Conservation (phyloP, 2,329 filamentous ascomycete species). For the Alternaria sp. region DNA sequence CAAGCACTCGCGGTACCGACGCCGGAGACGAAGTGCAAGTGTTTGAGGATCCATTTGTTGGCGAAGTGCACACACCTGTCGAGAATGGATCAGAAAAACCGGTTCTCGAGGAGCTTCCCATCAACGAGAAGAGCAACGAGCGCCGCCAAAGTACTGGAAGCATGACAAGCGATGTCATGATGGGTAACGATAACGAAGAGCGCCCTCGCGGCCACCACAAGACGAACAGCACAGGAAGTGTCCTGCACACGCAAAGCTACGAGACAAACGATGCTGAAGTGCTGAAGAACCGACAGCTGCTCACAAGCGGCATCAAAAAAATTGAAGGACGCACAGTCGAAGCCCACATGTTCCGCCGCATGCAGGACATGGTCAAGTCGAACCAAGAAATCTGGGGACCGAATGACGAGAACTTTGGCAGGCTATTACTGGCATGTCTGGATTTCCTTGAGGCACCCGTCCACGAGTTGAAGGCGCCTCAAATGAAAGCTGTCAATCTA, state of each 20-base stretch:
- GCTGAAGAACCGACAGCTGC: constrained; percentile 60
- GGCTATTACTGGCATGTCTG: constrained; percentile 71
- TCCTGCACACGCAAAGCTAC: constrained; percentile 39
- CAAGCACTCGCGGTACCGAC: constrained; percentile 40
- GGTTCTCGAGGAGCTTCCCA: constrained; percentile 59
- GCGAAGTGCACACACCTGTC: constrained; percentile 37
- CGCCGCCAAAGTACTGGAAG: constrained; percentile 41
- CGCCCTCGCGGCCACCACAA: constrained; percentile 43
- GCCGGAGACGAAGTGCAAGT: constrained; percentile 55
- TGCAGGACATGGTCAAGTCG: constrained; percentile 76
- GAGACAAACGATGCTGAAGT: constrained; percentile 49
- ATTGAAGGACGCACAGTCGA: constrained; percentile 76
- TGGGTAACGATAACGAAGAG: constrained; percentile 34
- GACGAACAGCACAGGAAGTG: constrained; percentile 46
- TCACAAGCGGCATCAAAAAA: constrained; percentile 76
- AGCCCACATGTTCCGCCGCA: constrained; percentile 78
- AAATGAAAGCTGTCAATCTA: constrained; percentile 73
- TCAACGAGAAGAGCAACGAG: constrained; percentile 55
- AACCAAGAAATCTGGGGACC: constrained; percentile 66
- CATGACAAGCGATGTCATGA: constrained; percentile 33
- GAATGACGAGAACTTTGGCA: constrained; percentile 72
- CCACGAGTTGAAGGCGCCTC: constrained; percentile 54
- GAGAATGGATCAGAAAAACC: constrained; percentile 47
- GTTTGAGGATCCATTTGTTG: constrained; percentile 60
- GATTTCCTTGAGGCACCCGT: constrained; percentile 70